A percentile compares a stretch with the other conserved stretches of the same genome.
These are phyloP conservation scores for Trypanosoma platydactyli DNA, from an alignment of 208 protist species.

Conservation along the genomic window DNA sequence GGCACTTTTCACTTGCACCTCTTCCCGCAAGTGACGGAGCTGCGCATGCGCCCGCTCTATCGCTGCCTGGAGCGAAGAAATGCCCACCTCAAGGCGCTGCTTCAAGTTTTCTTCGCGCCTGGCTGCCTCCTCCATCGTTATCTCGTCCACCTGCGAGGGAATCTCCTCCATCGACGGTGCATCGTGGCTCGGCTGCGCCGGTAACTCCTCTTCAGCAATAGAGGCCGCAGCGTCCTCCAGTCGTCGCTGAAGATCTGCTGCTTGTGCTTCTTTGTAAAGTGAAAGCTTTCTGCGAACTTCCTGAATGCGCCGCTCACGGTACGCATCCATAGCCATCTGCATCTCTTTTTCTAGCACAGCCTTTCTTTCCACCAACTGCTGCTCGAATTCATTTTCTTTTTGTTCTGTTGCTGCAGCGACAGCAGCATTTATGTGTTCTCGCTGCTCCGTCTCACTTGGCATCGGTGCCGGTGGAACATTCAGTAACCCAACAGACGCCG, in stretches of 20 bases:
- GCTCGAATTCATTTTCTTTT: conserved; percentile 16
- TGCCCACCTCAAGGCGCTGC: conserved; percentile 13
- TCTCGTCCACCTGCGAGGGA: background rate
- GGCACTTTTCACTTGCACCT: background rate
- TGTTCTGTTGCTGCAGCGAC: conserved; percentile 18
- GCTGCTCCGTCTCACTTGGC: conserved; percentile 45
- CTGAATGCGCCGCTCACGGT: conserved; percentile 8
- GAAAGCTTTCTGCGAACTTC: conserved; percentile 14
- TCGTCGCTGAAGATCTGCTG: conserved; percentile 8
- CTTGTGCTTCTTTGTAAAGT: background rate
- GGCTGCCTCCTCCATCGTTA: conserved; percentile 20
- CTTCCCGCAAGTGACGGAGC: conserved; percentile 14
- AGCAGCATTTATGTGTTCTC: conserved; percentile 29
- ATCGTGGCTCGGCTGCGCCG: background rate
- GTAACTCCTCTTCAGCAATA: conserved; percentile 1
- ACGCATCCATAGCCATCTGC: conserved; percentile 8
- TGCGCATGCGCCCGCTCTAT: conserved; percentile 8
- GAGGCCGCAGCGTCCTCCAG: background rate
- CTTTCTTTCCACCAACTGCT: conserved; percentile 33
- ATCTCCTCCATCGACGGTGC: background rate
- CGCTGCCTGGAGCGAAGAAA: conserved; percentile 14
- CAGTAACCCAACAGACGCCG: conserved; percentile 28
- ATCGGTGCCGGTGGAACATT: conserved; percentile 25
- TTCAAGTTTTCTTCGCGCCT: conserved; percentile 10
- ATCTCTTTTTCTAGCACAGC: conserved; percentile 15